Evolutionary conservation across 1,139 yeast genomes (phyloP), one percentile per base, ranked within the genome.

Genomic region (Blastobotrys arbuscula): DNA sequence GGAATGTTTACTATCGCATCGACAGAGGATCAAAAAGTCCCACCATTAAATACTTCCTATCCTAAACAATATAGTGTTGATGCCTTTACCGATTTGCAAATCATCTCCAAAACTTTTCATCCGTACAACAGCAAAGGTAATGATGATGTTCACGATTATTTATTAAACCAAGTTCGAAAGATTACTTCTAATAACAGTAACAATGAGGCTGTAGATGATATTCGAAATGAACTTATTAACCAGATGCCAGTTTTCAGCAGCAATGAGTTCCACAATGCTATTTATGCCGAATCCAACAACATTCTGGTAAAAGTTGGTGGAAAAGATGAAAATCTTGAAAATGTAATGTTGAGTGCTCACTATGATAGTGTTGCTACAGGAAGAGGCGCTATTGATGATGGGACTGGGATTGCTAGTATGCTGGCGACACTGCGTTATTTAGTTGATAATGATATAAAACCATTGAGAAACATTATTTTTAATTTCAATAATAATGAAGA

Each of bases 401-500:
- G 97, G 0, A 82, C 83, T 71, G 97, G 97, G n/a, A 74, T 87
- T 52, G 95, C 92, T 1, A 76, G 92, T 6, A 70, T 88, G 75
- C 70, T 89, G 40, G 95, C 92, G 1, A 70, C 85, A 2, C 69
- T 89, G 52, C 72, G 79, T 42, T 68, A 78, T 56, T 77, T 72
- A 56, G 62, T 78, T 1, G 54, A 59, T 0, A 59, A 69, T 0
- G 65, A 69, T 0, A 59, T 67, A 4, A 81, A 74, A 51, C 95
- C 96, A 1, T 63, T 71, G 40, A 74, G 96, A 50, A 82, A 94
- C 2, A 68, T 90, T 13, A 71, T 90, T 6, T 82, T 90, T 69
- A 88, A 89, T 64, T 84, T 90, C 69, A 90, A 90, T 66, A 87
- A 89, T 64, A 78, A 89, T 61, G 97, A 90, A 64, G 97, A 90